Evolutionary conservation across 192 early-diverging fungal genomes (phyloP), one percentile per base, ranked within the genome.

Genomic region (Nowakowskiella sp.): DNA sequence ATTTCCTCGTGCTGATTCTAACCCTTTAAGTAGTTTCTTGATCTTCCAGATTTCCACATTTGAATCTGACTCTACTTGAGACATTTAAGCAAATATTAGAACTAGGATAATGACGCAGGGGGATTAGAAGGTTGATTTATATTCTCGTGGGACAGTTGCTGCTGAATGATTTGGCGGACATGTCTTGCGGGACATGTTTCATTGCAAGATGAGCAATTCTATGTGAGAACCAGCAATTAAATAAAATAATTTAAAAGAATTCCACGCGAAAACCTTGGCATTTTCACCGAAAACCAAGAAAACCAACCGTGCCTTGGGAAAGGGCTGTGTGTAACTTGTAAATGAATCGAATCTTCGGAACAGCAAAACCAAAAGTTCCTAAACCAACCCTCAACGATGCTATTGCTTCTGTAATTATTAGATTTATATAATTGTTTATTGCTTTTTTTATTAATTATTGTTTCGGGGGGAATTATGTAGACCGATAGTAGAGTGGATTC

Each of bases 11-110:
- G 95, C 95, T 29, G 82, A 80, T 44, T 90, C 85, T 62, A 99
- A 74, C 53, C 86, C 82, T 84, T 99, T 96, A 76, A 99, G 92
- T 69, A 97, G 83, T 74, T 86, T 90, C 84, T 97, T 97, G 74
- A 94, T 87, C 82, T 97, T 97, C 91, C 91, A 97, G 52, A 94
- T 80, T 76, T 92, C 85, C 47, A 97, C 81, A 64, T 97, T 91
- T 60, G 89, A 76, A 62, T 97, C 91, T 58, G 77, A 71, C 3
- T 68, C 68, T n/a, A n/a, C n/a, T n/a, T n/a, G n/a, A n/a, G n/a
- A n/a, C n/a, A n/a, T n/a, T n/a, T n/a, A n/a, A n/a, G n/a, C n/a
- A n/a, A n/a, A n/a, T n/a, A n/a, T n/a, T n/a, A n/a, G n/a, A n/a
- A n/a, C n/a, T n/a, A n/a, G n/a, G n/a, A n/a, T n/a, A n/a, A n/a